Evolutionary conservation across 163 green algal species (phyloP), one percentile per base, ranked within the genome.

Genomic region (Scenedesmus sp.): DNA sequence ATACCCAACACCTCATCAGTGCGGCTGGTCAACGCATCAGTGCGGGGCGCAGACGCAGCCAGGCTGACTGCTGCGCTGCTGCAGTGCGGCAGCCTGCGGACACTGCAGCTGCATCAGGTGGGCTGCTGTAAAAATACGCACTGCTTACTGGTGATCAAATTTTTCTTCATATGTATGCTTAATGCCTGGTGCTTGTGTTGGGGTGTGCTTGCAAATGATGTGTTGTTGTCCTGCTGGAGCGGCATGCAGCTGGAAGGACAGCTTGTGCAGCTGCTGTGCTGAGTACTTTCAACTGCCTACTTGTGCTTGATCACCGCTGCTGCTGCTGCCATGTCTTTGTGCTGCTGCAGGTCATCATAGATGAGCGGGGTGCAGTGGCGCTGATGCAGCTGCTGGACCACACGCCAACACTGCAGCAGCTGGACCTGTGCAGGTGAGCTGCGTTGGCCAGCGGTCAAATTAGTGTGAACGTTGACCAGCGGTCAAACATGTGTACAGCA

Each of bases 321-420:
- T 66, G 23, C 52, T 52, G 82, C 54, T 87, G 82, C 54, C 23
- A 64, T 74, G 57, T 18, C 5, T 77, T 1, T 70, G 1, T 55
- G n/a, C 9, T 13, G 1, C 52, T 77, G 34, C 62, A 90, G 86
- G 66, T 82, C 0, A 23, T 83, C 0, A 46, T 92, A 3, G 81
- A 87, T 20, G 82, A 92, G 62, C 52, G 52, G 0, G 88, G 81
- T 26, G 88, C 88, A 23, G 81, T n/a, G 7, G 88, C 59, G 3
- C 54, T 92, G 9, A 79, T 34, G 56, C 81, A 74, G 2, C 64
- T 92, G n/a, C 55, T 92, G 62, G 88, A 92, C 59, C 60, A 84
- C 9, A 92, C 88, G 12, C 81, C 88, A 34, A 92, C 88, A n/a
- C 66, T 92, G 81, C 81, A 92, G 82, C 88, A 92, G 82, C 81